Evolutionary conservation across 2,329 filamentous ascomycete genomes (phyloP).

Genomic region (Raffaelea albimanens): DNA sequence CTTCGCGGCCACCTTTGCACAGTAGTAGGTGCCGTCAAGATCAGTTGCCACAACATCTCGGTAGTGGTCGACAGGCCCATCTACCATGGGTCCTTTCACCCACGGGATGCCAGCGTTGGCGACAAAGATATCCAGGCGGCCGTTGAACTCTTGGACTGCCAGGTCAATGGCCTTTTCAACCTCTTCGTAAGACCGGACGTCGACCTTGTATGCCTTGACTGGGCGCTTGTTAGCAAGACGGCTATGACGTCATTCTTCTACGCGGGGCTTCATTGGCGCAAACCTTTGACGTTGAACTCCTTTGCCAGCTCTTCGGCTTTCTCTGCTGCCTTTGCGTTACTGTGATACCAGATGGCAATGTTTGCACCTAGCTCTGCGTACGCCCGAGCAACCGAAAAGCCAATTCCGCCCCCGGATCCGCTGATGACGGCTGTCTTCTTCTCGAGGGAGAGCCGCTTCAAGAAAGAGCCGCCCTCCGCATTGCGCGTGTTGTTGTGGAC

Average conservation of each 20-base stretch:
- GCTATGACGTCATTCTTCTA: too few relatives aligned
- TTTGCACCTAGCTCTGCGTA: slow-evolving; percentile 63
- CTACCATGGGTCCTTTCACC: slow-evolving; percentile 58
- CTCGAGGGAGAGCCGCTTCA: slow-evolving; percentile 60
- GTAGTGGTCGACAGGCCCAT: slow-evolving; percentile 58
- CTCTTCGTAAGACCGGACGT: slow-evolving; percentile 43
- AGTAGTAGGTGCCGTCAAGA: slow-evolving; percentile 69
- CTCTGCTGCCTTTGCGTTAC: slow-evolving; percentile 53
- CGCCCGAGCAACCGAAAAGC: slow-evolving; percentile 52
- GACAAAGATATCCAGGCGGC: slow-evolving; percentile 66
- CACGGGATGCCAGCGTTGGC: slow-evolving; percentile 71
- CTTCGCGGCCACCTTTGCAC: slow-evolving; percentile 56
- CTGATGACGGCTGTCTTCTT: slow-evolving; percentile 62
- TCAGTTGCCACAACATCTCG: slow-evolving; percentile 60
- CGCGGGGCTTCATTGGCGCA: slow-evolving; percentile 20
- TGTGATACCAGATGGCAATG: slow-evolving; percentile 64
- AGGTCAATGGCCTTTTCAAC: slow-evolving; percentile 39
- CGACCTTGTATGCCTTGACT: slow-evolving; percentile 54
- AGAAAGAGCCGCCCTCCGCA: slow-evolving; percentile 34
- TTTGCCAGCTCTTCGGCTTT: slow-evolving; percentile 55
- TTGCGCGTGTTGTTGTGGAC: slow-evolving; percentile 45
- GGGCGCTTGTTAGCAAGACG: not conserved
- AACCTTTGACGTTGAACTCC: slow-evolving; percentile 59
- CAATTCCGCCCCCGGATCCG: slow-evolving; percentile 59
- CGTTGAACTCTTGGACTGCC: slow-evolving; percentile 57